Conservation (phyloP, 345 rosid species). For the Melaleuca alternifolia region DNA sequence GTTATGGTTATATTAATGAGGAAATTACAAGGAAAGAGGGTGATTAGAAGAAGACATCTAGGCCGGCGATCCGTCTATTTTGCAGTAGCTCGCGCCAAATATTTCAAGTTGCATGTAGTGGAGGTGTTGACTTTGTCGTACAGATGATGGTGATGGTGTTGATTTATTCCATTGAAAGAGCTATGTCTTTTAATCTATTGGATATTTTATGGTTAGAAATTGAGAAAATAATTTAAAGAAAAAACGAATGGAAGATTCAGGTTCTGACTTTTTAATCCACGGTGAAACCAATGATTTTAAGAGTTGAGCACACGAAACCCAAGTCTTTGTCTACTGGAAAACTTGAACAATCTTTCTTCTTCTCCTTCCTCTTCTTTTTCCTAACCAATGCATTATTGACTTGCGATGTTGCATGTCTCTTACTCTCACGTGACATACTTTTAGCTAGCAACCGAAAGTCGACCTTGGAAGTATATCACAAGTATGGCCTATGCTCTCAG, state of each 20-base stretch:
- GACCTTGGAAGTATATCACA: neutral
- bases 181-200: neutral
- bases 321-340: neutral
- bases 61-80: neutral
- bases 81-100: neutral
- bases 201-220: neutral
- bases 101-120: neutral
- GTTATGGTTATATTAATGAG: neutral
- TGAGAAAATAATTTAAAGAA: neutral
- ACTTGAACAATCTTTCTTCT: neutral
- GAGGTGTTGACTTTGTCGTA: neutral
- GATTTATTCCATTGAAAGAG: neutral
- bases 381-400: neutral
- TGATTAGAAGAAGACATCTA: neutral
- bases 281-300: neutral
- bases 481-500: neutral
- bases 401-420: neutral
- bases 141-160: neutral
- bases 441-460: neutral
- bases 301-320: neutral
- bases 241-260: neutral
- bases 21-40: neutral
- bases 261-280: neutral
- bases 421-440: neutral
- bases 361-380: neutral